Evolutionary conservation across 257 asterid species (phyloP), one percentile per base, ranked within the genome.

Genomic region (Plantago ovata): DNA sequence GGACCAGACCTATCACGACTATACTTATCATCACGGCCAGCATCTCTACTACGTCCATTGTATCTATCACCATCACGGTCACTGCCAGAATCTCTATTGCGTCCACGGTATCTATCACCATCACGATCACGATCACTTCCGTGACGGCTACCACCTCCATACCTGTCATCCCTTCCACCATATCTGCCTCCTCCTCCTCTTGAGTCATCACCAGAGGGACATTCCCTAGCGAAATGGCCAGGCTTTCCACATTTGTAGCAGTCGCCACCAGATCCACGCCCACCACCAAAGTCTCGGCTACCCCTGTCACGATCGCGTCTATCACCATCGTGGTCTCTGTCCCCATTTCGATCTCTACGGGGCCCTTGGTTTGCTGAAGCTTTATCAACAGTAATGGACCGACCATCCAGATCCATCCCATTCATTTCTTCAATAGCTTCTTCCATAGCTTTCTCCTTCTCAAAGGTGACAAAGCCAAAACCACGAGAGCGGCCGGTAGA

Each of bases 201-300:
- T 15, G 78, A 72, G 51, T 84, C 94, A 28, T 84, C 95, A 23
- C 82, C 81, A n/a, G 79, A 71, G 7, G 98, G 98, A 58, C 97
- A 92, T 69, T 92, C 98, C 58, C 98, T 76, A 52, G 95, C 95
- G 69, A 89, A 92, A 71, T 88, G 98, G 10, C 95, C 98, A 1
- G 97, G 98, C 64, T 92, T 92, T 48, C 97, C 97, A 75, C 98
- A 88, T 61, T 77, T 89, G 67, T 69, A 92, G 67, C 97, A 92
- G 43, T 89, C 98, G 13, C 97, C 96, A 45, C 94, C 89, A 10
- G 86, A 75, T 14, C 95, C 95, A 36, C 90, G 83, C 10, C 89
- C 94, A 53, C 95, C 88, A 28, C 87, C 94, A 65, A 22, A 61
- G 49, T 72, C 84, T 28, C 84, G 74, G 40, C 82, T 67, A 38